A percentile compares a stretch with the other conserved stretches of the same genome.
These are phyloP conservation scores for Blastobotrys raffinosifermentans DNA, from an alignment of 1,139 yeast species.

Conservation along the genomic window DNA sequence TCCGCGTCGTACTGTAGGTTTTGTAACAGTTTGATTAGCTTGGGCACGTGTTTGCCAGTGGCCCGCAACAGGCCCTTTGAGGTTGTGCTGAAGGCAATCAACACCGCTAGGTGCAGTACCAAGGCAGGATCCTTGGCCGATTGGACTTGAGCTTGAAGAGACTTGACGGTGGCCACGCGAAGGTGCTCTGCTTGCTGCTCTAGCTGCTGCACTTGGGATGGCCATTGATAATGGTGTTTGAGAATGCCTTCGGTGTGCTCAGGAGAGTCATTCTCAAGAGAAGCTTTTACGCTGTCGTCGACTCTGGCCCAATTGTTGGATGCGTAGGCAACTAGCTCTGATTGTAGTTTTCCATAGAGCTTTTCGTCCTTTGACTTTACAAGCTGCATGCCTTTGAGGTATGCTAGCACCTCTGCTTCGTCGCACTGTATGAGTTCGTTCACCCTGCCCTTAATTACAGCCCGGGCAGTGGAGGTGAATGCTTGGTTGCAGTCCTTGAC, in stretches of 20 bases:
- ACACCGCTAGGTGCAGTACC: constrained; percentile 26
- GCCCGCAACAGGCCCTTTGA: constrained; percentile 22
- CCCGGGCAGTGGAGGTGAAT: not conserved
- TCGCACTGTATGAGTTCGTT: constrained; percentile 13
- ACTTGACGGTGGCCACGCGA: not conserved
- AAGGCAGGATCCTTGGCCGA: constrained; percentile 24
- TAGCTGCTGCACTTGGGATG: not conserved
- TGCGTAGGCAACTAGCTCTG: constrained; percentile 15
- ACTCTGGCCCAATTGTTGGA: not conserved
- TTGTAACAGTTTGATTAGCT: constrained; percentile 21
- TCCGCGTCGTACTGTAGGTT: constrained; percentile 7
- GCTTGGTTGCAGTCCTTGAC: not conserved
- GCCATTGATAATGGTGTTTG: not conserved
- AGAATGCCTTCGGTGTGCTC: not conserved
- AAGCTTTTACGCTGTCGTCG: not conserved
- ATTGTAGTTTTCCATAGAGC: constrained; percentile 11
- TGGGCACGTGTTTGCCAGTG: constrained; percentile 30
- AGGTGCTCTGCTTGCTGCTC: not conserved
- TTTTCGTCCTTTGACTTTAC: constrained; percentile 13
- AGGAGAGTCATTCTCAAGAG: not conserved
- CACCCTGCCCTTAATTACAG: no score
- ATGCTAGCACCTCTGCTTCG: constrained; percentile 11
- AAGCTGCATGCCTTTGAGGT: constrained; percentile 14
- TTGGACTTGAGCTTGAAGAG: constrained; percentile 15
- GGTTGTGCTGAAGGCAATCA: constrained; percentile 16